Evolutionary conservation across 2,329 filamentous ascomycete genomes (phyloP).

Genomic region (Colletotrichum cereale): DNA sequence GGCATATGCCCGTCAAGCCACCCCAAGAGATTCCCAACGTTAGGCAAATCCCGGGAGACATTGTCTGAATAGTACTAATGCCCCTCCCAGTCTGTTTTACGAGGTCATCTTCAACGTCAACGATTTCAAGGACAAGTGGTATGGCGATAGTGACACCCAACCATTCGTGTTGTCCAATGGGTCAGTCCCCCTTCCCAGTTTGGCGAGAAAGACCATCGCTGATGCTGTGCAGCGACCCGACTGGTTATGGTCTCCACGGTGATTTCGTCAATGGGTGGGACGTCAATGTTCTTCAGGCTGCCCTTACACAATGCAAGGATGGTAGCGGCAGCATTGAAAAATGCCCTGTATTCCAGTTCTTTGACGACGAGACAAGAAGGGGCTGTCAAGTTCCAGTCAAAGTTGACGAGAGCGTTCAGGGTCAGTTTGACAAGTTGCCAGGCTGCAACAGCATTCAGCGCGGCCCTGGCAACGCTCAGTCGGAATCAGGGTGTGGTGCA

Average conservation of each 20-base stretch:
- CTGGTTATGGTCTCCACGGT: constrained; percentile 77
- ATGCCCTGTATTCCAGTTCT: constrained; percentile 66
- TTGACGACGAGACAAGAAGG: constrained; percentile 54
- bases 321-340: constrained; percentile 70
- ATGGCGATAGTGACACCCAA: constrained; percentile 58
- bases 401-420: constrained; percentile 59
- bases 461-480: constrained; percentile 44
- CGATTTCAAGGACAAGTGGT: constrained; percentile 64
- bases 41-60: not conserved
- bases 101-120: constrained; percentile 72
- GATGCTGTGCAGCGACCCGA: constrained; percentile 62
- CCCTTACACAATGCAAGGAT: constrained; percentile 75
- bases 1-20: constrained; percentile 64
- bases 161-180: constrained; percentile 78
- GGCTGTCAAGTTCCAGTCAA: constrained; percentile 64
- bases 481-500: constrained; percentile 49
- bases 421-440: constrained; percentile 62
- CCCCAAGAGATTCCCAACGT: constrained; percentile 66
- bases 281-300: constrained; percentile 70
- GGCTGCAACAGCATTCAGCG: constrained; percentile 63
- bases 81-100: constrained; percentile 57
- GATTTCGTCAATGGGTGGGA: constrained; percentile 84
- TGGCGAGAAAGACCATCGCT: not conserved
- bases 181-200: constrained; percentile 28
- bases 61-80: not conserved